Base-by-base conservation (phyloP, 305 asterid genomes). In the Fraxinus paxiana region DNA sequence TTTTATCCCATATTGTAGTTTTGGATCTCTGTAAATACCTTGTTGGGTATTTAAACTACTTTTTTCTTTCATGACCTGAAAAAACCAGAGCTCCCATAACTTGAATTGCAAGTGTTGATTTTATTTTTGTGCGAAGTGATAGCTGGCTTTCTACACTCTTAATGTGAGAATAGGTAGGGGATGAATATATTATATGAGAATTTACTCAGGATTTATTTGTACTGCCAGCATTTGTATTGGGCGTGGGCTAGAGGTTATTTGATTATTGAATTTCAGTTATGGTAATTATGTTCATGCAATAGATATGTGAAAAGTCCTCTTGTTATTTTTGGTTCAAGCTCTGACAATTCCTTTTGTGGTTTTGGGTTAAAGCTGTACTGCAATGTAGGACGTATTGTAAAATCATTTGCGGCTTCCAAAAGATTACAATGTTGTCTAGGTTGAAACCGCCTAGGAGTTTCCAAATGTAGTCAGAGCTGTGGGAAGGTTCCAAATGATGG, bases 31-130 rank as follows among this genome's bases (percentile, higher is more conserved):
- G 80, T 75, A 56, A 43, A 34, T 84, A 61, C 69, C 41, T 43
- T 71, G 38, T 73, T 80, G 43, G 51, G 72, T 46, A 63, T 81
- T 35, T 61, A 33, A 46, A 77, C 77, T 67, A 34, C 31, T 0
- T 22, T 24, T 48, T 33, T 46, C 43, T 48, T 34, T 76, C 80
- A 75, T n/a, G 85, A 84, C 73, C 54, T 74, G 63, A 72, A 69
- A 63, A 28, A 54, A 26, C 3, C 72, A 56, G 4, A 20, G 59
- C 72, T 80, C 24, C 34, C 28, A 56, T 77, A 75, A 73, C 24
- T 73, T 84, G 82, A 80, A 59, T 79, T 81, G 67, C 69, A 77
- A 77, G 86, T 79, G 43, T 79, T 35, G 9, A 22, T 31, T 67
- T 75, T 76, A 75, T 17, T 84, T 26, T 75, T 37, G 28, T 43